A percentile compares a stretch with the other conserved stretches of the same genome.
Conservation (phyloP, 495 filamentous ascomycete species). For the Trichoderma orchidacearum region DNA sequence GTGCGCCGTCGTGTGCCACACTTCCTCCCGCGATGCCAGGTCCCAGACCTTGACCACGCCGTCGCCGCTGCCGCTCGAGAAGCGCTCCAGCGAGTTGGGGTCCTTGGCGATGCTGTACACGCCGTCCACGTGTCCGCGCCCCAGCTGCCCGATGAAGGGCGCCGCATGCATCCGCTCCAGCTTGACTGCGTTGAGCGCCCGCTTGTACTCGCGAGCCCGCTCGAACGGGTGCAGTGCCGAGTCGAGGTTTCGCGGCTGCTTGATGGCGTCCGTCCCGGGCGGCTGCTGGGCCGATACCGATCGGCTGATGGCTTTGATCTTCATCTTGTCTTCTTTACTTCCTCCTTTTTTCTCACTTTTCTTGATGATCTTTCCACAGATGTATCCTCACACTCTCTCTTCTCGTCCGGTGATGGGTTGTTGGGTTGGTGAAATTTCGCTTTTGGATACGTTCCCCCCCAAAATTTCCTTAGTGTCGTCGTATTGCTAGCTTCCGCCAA, state of each 20-base stretch:
- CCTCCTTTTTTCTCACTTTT: no score
- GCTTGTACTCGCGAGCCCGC: slow-evolving; percentile 80
- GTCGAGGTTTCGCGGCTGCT: slow-evolving; percentile 76
- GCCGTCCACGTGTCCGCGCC: slow-evolving; percentile 86
- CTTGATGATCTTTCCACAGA: no score
- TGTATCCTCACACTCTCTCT: no score
- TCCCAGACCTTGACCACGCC: slow-evolving; percentile 94
- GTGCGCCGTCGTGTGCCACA: slow-evolving; percentile 49
- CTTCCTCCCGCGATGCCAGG: slow-evolving; percentile 61
- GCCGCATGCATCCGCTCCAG: slow-evolving; percentile 92
- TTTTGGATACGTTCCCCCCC: no score
- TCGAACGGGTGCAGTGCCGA: slow-evolving; percentile 92
- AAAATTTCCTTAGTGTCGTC: no score
- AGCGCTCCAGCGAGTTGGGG: slow-evolving; percentile 47
- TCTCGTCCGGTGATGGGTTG: no score
- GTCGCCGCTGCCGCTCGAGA: slow-evolving; percentile 72
- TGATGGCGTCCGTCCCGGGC: slow-evolving; percentile 58
- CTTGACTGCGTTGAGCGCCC: slow-evolving; percentile 83
- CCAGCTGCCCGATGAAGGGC: slow-evolving; percentile 80
- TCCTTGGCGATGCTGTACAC: slow-evolving; percentile 66
- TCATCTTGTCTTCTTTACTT: slow-evolving; percentile 23
- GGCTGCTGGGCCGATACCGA: slow-evolving; percentile 63
- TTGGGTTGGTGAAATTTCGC: no score
- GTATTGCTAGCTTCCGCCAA: no score
- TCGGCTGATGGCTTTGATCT: slow-evolving; percentile 86